These are phyloP conservation scores for Cicer cuneatum DNA, from an alignment of 306 rosid genomes.

Conservation along the genomic window DNA sequence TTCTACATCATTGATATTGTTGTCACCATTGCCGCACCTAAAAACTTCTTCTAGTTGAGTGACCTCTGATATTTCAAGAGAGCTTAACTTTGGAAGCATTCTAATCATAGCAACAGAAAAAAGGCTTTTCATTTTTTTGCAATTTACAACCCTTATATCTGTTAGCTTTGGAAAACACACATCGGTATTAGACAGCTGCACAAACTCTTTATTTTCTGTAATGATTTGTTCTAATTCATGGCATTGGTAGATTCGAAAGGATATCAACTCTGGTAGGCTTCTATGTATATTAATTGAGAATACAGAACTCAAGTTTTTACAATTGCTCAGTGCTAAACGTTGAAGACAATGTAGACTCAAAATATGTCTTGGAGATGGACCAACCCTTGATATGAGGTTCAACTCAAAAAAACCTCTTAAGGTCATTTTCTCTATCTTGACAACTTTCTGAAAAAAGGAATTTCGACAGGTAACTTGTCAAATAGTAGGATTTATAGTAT, in stretches of 20 bases:
- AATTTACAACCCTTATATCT: neutral
- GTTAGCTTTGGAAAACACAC: slow-evolving; percentile 1
- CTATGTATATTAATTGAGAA: neutral
- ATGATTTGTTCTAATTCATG: neutral
- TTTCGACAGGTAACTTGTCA: neutral
- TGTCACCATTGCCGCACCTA: neutral
- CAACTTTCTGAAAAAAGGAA: neutral
- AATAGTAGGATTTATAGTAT: neutral
- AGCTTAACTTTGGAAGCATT: neutral
- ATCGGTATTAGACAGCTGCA: neutral
- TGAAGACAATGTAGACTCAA: neutral
- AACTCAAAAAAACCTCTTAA: neutral
- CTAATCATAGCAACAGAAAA: neutral
- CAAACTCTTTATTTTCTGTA: neutral
- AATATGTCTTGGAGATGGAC: neutral
- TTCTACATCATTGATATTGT: neutral
- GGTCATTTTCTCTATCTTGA: neutral
- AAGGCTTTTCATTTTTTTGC: neutral
- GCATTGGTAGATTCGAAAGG: neutral
- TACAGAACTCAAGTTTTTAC: neutral
- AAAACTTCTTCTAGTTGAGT: neutral
- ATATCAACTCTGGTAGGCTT: neutral
- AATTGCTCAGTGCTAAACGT: neutral
- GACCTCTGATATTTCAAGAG: neutral
- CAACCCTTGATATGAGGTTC: neutral